Conservation (phyloP, 768 basidiomycete genomes). For the Cubamyces sp. region DNA sequence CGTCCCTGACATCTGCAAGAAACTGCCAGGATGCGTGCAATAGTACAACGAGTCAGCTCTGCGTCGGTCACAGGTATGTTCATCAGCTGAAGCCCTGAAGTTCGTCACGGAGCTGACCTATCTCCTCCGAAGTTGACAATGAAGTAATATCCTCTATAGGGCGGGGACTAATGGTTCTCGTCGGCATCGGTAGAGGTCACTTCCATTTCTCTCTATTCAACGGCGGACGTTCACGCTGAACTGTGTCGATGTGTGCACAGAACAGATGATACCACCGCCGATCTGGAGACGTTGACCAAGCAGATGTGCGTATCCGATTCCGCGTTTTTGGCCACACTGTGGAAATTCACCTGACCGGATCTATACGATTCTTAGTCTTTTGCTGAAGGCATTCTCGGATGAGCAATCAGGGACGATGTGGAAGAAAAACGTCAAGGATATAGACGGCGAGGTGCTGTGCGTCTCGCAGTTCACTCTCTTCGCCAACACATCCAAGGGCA, state of each 20-base stretch:
- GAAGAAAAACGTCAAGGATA: conserved; percentile 87
- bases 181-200: conserved; percentile 83
- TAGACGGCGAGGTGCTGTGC: conserved; percentile 89
- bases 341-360: background rate
- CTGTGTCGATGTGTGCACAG: conserved; percentile 28
- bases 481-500: conserved; percentile 86
- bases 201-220: conserved; percentile 5
- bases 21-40: conserved; percentile 67
- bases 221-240: conserved; percentile 24
- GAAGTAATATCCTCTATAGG: conserved; percentile 82
- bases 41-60: conserved; percentile 80
- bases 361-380: conserved; percentile 50
- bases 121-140: conserved; percentile 62
- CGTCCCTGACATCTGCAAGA: background rate
- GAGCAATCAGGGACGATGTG: conserved; percentile 65
- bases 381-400: conserved; percentile 75
- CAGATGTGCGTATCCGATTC: conserved; percentile 66
- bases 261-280: conserved; percentile 79
- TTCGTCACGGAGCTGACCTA: background rate
- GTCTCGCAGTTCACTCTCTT: conserved; percentile 94
- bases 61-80: conserved; percentile 80
- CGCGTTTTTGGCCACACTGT: too few relatives aligned
- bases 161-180: conserved; percentile 84
- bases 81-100: background rate
- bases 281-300: conserved; percentile 72